Base-by-base conservation (phyloP, 1,139 yeast genomes). In the Suzukiozyma palmioleophila region DNA sequence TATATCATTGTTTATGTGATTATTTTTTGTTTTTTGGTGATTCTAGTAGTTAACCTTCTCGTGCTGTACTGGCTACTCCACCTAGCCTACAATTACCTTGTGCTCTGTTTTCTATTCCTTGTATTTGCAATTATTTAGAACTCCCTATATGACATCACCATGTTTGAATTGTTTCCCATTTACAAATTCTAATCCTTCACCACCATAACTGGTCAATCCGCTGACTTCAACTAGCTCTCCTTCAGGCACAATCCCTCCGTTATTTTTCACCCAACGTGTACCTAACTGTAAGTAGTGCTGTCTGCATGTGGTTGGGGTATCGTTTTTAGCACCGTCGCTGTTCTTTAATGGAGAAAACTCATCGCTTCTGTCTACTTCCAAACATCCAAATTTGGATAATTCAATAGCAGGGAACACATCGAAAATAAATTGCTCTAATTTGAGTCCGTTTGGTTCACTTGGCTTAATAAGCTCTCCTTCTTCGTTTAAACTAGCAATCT, bases 331-430 rank as follows among this genome's bases (percentile, higher is more conserved):
- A 16, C 92, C 95, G 26, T 85, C 80, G 1, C 89, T 95, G 60
- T 94, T 94, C 58, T 94, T 94, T 59, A 94, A 76, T 2, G 98
- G 98, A 15, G 96, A 84, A 55, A 94, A 94, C 59, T 94, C 98
- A 42, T 81, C 81, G 3, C 66, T 48, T 59, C 99, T 79, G 33
- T 79, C 84, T 24, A 94, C 98, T 64, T 94, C 98, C 47, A 94
- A 72, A 57, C 95, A 87, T 1, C 96, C 98, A 59, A 94, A 94
- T 52, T 77, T 78, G n/a, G 62, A 58, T 49, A 89, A 60, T 18
- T 78, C 76, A 34, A 94, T 82, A 29, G 82, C 76, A 37, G 94
- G 90, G 66, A 92, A 94, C 32, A 94, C 95, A 59, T 94, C 99
- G 67, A 94, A 94, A 41, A 94, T 95, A 55, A 94, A 94, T 60